Percentiles rank a stretch among this genome's conserved stretches.
phyloP scores from a whole-genome alignment of 1,284 basidiomycete genomes.

The Ganoderma multipileum region DNA sequence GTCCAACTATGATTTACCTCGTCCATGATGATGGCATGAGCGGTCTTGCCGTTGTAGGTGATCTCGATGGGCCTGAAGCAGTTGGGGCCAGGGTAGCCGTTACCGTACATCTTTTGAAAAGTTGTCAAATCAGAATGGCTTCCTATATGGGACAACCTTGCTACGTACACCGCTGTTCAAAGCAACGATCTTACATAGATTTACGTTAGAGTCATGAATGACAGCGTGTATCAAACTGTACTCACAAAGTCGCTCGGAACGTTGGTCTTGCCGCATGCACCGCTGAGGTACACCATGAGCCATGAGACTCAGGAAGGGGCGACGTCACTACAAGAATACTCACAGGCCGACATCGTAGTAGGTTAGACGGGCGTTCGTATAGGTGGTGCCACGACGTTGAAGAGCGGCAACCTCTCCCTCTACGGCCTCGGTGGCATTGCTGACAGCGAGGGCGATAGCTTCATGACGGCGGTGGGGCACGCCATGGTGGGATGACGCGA shows the following conservation, averaged over 20 bases:
- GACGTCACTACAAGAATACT: slow-evolving; percentile 13
- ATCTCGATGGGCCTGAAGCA: slow-evolving; percentile 75
- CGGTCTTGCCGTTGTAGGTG: slow-evolving; percentile 65
- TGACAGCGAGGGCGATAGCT: slow-evolving; percentile 24
- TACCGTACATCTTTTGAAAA: slow-evolving; percentile 54
- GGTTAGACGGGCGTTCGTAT: slow-evolving; percentile 43
- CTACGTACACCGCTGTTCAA: slow-evolving; percentile 26
- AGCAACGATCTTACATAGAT: slow-evolving; percentile 27
- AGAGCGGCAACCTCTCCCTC: slow-evolving; percentile 20
- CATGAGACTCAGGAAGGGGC: neutral
- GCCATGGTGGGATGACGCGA: slow-evolving; percentile 33
- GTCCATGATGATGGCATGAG: slow-evolving; percentile 70
- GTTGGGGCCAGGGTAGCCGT: slow-evolving; percentile 62
- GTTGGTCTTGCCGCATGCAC: slow-evolving; percentile 62
- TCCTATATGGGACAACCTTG: slow-evolving; percentile 46
- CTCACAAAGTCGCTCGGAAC: slow-evolving; percentile 57
- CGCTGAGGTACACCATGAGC: slow-evolving; percentile 42
- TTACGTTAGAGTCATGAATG: slow-evolving; percentile 1
- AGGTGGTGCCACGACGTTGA: slow-evolving; percentile 31
- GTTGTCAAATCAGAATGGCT: slow-evolving; percentile 45
- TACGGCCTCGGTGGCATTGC: slow-evolving; percentile 22
- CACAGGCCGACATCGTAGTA: slow-evolving; percentile 53
- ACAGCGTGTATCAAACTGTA: slow-evolving; percentile 20
- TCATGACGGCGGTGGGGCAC: slow-evolving; percentile 40
- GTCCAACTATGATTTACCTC: slow-evolving; percentile 49